These are phyloP conservation scores for Barnettozyma californica DNA, from an alignment of 805 yeast genomes.

Conservation along the genomic window DNA sequence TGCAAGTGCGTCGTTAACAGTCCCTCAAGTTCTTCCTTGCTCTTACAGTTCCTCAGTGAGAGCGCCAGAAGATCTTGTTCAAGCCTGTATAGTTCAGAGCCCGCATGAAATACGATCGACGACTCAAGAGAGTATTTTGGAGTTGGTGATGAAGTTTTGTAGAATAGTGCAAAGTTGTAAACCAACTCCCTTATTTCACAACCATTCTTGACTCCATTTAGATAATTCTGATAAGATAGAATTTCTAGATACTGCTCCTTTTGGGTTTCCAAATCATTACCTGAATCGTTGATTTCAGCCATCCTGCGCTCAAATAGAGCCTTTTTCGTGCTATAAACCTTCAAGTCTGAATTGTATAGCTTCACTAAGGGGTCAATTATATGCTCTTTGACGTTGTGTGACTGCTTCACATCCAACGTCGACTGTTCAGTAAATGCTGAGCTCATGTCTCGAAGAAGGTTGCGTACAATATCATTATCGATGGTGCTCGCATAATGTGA, in stretches of 20 bases:
- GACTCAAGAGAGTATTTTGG: background rate
- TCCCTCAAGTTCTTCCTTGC: background rate
- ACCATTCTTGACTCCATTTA: slow-evolving; percentile 27
- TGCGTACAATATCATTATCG: slow-evolving; percentile 11
- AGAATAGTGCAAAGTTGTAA: slow-evolving; percentile 8
- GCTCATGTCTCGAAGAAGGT: slow-evolving; percentile 13
- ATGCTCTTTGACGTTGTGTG: slow-evolving; percentile 12
- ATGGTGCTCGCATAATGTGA: slow-evolving; percentile 6
- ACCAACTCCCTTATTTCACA: slow-evolving; percentile 16
- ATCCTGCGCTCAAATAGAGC: slow-evolving; percentile 12
- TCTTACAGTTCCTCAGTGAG: background rate
- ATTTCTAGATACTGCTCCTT: slow-evolving; percentile 39
- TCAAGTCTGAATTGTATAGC: slow-evolving; percentile 20
- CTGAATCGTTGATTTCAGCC: slow-evolving; percentile 14
- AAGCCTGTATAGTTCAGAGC: background rate
- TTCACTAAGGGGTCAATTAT: slow-evolving; percentile 15
- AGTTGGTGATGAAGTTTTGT: background rate
- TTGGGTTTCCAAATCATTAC: slow-evolving; percentile 32
- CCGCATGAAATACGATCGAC: background rate
- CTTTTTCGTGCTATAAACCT: slow-evolving; percentile 10
- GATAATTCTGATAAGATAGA: slow-evolving; percentile 40
- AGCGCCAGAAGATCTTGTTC: background rate
- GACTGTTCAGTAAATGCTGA: slow-evolving; percentile 17
- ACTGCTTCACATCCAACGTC: slow-evolving; percentile 17
- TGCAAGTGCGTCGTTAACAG: background rate